These are phyloP conservation scores for Citrullus mucosospermus DNA, from an alignment of 306 rosid genomes.

Conservation along the genomic window DNA sequence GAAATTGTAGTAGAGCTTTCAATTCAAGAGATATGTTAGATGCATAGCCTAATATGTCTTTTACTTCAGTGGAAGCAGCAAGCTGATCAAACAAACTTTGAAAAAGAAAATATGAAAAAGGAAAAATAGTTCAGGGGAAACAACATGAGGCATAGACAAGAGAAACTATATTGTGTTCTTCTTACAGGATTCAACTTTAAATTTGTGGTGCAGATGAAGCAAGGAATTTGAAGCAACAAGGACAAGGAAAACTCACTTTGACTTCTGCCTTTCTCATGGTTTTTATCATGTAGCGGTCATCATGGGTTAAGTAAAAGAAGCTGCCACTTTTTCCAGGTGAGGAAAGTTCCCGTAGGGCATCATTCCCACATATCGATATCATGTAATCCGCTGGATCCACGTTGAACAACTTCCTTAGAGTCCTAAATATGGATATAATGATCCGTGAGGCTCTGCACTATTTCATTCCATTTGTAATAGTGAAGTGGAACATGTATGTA, in stretches of 20 bases:
- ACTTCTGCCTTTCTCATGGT: conserved; percentile 95
- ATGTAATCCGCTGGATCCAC: conserved; percentile 96
- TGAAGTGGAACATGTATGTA: conserved; percentile 6
- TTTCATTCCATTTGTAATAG: conserved; percentile 2
- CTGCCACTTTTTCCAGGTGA: conserved; percentile 99
- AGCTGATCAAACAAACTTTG: neutral
- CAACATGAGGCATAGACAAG: neutral
- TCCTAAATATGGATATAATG: conserved; percentile 37
- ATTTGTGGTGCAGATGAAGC: neutral
- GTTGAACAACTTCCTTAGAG: conserved; percentile 86
- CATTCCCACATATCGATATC: conserved; percentile 86
- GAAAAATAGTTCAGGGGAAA: neutral
- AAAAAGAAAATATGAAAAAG: neutral
- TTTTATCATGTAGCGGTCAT: conserved; percentile 94
- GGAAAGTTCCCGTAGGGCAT: conserved; percentile 86
- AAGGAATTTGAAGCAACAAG: neutral
- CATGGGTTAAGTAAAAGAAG: conserved; percentile 81
- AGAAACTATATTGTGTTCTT: neutral
- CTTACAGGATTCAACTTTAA: neutral
- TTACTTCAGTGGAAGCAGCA: neutral
- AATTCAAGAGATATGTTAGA: neutral
- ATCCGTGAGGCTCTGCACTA: conserved; percentile 6
- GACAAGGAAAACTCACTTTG: conserved; percentile 45
- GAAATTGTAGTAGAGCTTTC: neutral
- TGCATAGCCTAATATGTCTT: neutral